Conservation (phyloP, 805 yeast species). For the Hanseniaspora thailandica region DNA sequence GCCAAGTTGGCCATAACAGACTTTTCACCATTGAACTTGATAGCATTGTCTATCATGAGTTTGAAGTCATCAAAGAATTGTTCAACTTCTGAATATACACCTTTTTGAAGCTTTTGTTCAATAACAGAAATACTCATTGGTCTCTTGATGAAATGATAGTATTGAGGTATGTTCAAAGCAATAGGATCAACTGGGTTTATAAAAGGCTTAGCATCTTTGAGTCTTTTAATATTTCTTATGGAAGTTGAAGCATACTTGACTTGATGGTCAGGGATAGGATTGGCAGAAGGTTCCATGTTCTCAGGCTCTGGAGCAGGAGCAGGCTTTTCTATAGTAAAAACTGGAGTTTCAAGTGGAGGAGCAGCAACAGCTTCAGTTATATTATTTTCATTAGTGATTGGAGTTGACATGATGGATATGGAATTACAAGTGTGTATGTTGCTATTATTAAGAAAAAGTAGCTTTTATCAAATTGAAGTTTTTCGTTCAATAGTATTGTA, state of each 20-base stretch:
- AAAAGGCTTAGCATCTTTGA: constrained; percentile 88
- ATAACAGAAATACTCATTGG: constrained; percentile 94
- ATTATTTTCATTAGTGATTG: constrained; percentile 6
- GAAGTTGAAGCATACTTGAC: constrained; percentile 65
- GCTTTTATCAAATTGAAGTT: too few relatives aligned
- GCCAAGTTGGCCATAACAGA: constrained; percentile 87
- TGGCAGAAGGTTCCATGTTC: constrained; percentile 50
- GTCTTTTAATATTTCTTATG: constrained; percentile 73
- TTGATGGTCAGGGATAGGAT: constrained; percentile 75
- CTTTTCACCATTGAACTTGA: constrained; percentile 70
- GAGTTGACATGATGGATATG: constrained; percentile 2
- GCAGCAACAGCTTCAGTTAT: not conserved
- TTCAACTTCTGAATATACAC: constrained; percentile 61
- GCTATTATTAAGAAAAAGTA: not conserved
- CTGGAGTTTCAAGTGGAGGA: constrained; percentile 4
- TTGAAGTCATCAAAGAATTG: constrained; percentile 68
- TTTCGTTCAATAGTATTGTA: not conserved
- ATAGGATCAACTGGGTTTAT: constrained; percentile 80
- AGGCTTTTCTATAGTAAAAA: constrained; percentile 47
- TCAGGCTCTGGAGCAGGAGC: constrained; percentile 65
- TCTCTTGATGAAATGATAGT: constrained; percentile 65
- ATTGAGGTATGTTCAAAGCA: constrained; percentile 80
- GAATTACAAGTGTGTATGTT: constrained; percentile 1
- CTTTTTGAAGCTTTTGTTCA: constrained; percentile 59
- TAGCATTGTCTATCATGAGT: constrained; percentile 73